Conservation (phyloP, 495 filamentous ascomycete species). For the Aspergillus bertholletiae region DNA sequence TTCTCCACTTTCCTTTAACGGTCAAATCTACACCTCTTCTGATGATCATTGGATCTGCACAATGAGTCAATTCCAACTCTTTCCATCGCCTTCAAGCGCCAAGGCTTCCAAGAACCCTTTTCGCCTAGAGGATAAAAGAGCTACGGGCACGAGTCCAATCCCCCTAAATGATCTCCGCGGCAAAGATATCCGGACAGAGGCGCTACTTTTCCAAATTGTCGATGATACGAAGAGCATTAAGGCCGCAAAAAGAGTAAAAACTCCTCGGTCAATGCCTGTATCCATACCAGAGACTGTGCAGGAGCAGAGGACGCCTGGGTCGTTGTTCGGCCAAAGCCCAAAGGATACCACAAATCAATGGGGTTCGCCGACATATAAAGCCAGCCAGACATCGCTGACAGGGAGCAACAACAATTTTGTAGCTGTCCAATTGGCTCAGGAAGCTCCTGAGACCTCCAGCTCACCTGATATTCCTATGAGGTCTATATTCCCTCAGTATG, state of each 20-base stretch:
- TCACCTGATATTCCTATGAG: constrained; percentile 47
- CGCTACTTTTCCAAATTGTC: constrained; percentile 38
- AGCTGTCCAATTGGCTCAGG: constrained; percentile 38
- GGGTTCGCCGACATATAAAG: constrained; percentile 37
- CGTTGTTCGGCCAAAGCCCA: constrained; percentile 20
- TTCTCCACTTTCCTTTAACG: neutral
- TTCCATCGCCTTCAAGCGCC: constrained; percentile 45
- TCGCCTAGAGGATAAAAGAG: constrained; percentile 25
- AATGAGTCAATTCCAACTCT: constrained; percentile 51
- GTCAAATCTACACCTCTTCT: neutral
- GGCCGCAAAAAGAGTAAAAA: constrained; percentile 18
- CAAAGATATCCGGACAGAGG: constrained; percentile 29
- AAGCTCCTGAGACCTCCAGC: constrained; percentile 25
- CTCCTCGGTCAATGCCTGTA: constrained; percentile 18
- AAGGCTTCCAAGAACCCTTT: constrained; percentile 39
- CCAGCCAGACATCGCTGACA: constrained; percentile 38
- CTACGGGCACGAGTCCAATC: constrained; percentile 26
- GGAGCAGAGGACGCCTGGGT: constrained; percentile 18
- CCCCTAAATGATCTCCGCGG: constrained; percentile 35
- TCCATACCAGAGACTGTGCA: constrained; percentile 11
- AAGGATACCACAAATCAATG: constrained; percentile 14
- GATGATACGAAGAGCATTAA: constrained; percentile 34
- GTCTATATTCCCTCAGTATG: constrained; percentile 81
- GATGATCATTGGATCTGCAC: constrained; percentile 5
- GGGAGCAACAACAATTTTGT: constrained; percentile 11